Base-by-base conservation (phyloP, 768 basidiomycete genomes). In the Termitomyces eurrhizus region DNA sequence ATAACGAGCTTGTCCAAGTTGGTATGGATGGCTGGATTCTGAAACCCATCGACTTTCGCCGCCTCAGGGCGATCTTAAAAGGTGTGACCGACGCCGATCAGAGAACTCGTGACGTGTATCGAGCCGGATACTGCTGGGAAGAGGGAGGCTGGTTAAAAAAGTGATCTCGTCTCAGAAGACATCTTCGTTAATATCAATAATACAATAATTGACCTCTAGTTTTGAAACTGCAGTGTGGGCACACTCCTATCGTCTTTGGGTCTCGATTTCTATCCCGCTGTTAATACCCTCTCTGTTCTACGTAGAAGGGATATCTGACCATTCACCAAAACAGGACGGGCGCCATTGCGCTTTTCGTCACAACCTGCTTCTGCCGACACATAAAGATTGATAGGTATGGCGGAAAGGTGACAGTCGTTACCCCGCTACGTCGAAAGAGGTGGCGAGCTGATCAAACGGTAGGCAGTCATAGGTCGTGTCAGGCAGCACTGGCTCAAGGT, bases 1-100 rank as follows among this genome's bases (percentile, higher is more conserved):
- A 83, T 4, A 71, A 77, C 0, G 80, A 86, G 57, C 72, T 92
- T 55, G 71, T 75, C 8, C 68, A 75, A 13, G 71, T 77, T 50
- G 85, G 90, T 44, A 81, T 92, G 69, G 89, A 92, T 68, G 92
- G 91, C 4, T 94, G 90, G 90, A 83, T 92, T 18, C 74, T 93
- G 62, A 93, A 93, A 72, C 92, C 91, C 0, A 85, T 93, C 64
- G 86, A 92, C 69, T 92, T 90, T 72, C 82, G 83, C 62, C 78
- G 91, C 14, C 77, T 93, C 12, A 72, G 78, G 26, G 67, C 71
- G 3, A 75, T 94, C 36, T 69, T 93, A 24, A 72, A 75, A 12
- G 90, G 89, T 0, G 78, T 90, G 14, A 78, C 75, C 4, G 84
- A 90, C 62, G 68, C 72, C 0, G 62, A 61, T 1, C 82, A 85